Base-by-base conservation (phyloP, 176 grass and related monocot species). In the Oryza nivara region DNA sequence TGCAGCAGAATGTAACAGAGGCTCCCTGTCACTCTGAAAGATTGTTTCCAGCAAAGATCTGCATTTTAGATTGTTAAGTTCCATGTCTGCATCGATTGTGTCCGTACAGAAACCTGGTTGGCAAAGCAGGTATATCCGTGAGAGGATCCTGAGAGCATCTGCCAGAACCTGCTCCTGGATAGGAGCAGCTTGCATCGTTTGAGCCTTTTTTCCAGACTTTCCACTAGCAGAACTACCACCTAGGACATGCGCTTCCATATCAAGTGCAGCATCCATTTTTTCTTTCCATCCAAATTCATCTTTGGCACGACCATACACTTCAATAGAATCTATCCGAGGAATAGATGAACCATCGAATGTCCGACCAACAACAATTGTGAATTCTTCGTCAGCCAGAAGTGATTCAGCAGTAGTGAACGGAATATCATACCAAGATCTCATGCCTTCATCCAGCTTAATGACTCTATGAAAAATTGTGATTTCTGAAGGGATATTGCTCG, bases 241-340 rank as follows among this genome's bases (percentile, higher is more conserved):
- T 77, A 88, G 72, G 22, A 82, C 85, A 88, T 91, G 80, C 35
- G 80, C 89, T 88, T 98, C 93, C 89, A 95, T 92, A 86, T 95
- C 93, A 54, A 98, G 89, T 65, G 88, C 87, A 82, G 89, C 96
- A 80, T 98, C 93, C 93, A 98, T 93, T 90, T 98, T 98, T 81
- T 98, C 96, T 88, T 98, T 98, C 91, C 96, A 98, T 69, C 96
- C 96, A 98, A 98, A 98, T 79, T 98, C 96, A 81, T 98, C 93
- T 88, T 95, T 98, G 35, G 91, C 82, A 63, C 91, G 89, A 78
- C 96, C 91, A 89, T 98, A 98, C 83, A 98, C 86, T 90, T 98
- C 96, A 36, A 98, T 83, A 79, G 75, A 95, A 77, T 98, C 96
- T 73, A 98, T 68, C 58, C 96, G 87, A 86, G 96, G 83, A 69